A percentile compares a stretch with the other conserved stretches of the same genome.
These are phyloP conservation scores for Saturnispora saitoi DNA, from an alignment of 805 yeast species.

Conservation along the genomic window DNA sequence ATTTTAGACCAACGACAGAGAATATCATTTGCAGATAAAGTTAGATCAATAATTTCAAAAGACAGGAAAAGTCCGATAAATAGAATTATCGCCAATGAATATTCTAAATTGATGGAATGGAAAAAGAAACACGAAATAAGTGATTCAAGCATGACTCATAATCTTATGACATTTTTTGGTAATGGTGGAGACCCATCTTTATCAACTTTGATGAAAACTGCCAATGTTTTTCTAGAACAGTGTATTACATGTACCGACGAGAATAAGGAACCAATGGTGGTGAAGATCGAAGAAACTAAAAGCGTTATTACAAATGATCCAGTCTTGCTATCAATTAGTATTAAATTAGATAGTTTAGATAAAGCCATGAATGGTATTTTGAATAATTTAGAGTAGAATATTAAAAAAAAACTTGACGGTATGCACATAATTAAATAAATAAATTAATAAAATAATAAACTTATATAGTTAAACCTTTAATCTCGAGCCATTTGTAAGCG, in stretches of 20 bases:
- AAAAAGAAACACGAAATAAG: slow-evolving; percentile 14
- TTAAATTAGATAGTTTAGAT: slow-evolving; percentile 57
- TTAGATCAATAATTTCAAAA: slow-evolving; percentile 45
- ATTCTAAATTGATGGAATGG: slow-evolving; percentile 29
- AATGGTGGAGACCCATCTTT: slow-evolving; percentile 22
- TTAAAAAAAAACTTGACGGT: too few relatives aligned
- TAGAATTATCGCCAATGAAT: slow-evolving; percentile 33
- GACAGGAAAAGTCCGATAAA: slow-evolving; percentile 33
- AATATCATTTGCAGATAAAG: slow-evolving; percentile 46
- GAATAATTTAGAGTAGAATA: background rate
- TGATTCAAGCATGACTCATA: background rate
- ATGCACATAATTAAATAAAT: too few relatives aligned
- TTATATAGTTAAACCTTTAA: background rate
- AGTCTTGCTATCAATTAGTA: slow-evolving; percentile 47
- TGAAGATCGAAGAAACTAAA: slow-evolving; percentile 49
- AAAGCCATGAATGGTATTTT: slow-evolving; percentile 26
- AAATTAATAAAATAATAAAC: background rate
- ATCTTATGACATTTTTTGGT: slow-evolving; percentile 1
- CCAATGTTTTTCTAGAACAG: slow-evolving; percentile 50
- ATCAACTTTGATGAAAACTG: slow-evolving; percentile 28
- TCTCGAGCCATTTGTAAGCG: background rate
- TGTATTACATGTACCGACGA: slow-evolving; percentile 50
- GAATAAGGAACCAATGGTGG: slow-evolving; percentile 35
- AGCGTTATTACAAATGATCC: slow-evolving; percentile 65
- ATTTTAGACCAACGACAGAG: slow-evolving; percentile 38